Percentiles rank a stretch among this genome's conserved stretches.
Conservation (phyloP, 2,329 filamentous ascomycete genomes). For the Camillea tinctor region DNA sequence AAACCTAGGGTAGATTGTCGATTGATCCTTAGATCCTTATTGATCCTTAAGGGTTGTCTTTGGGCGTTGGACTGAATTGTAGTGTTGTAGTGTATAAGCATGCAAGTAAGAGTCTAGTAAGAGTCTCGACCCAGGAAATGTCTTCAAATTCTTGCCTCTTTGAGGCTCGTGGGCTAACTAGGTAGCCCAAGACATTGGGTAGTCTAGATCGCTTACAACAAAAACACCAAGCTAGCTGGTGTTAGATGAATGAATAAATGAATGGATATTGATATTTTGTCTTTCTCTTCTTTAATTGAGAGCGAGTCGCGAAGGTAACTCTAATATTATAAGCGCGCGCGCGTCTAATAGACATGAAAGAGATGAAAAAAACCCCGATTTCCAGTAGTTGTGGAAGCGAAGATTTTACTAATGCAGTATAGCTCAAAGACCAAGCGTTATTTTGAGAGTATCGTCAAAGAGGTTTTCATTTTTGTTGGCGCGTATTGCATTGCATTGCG, state of each 20-base stretch:
- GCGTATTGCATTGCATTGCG: neutral
- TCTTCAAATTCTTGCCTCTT: neutral
- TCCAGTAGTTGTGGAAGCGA: neutral
- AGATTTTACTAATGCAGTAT: neutral
- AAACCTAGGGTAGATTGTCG: neutral
- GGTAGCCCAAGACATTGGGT: neutral
- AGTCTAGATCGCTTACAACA: neutral
- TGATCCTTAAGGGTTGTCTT: neutral
- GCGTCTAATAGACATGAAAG: neutral
- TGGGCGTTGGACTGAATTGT: neutral
- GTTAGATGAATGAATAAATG: too few relatives aligned
- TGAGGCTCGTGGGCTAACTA: neutral
- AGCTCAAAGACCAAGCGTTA: neutral
- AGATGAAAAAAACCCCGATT: neutral
- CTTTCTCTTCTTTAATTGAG: neutral
- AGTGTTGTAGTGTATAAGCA: too few relatives aligned
- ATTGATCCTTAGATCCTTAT: neutral
- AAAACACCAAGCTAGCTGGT: neutral
- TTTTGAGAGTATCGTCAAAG: neutral
- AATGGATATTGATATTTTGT: too few relatives aligned
- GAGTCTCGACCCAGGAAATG: neutral
- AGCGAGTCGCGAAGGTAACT: neutral
- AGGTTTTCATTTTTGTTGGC: neutral
- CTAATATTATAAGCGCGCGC: neutral
- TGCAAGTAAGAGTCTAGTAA: neutral